Percentiles rank a stretch among this genome's conserved stretches.
Evolutionary conservation across 768 basidiomycete genomes (phyloP).

Genomic region (Solioccasus polychromus): DNA sequence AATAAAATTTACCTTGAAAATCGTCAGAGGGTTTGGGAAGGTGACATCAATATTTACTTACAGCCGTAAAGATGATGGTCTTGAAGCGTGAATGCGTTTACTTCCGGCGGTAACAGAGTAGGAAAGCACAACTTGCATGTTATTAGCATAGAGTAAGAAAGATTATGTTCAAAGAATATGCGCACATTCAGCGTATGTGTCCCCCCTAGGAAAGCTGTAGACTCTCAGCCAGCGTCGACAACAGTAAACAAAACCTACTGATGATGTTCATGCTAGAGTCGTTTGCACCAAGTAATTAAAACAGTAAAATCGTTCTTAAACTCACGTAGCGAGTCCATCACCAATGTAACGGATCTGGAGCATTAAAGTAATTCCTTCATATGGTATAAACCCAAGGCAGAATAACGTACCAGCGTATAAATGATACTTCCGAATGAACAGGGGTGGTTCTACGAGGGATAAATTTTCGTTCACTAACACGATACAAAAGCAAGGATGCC

Average conservation of each 20-base stretch:
- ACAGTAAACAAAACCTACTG: not conserved
- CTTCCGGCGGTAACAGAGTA: not conserved
- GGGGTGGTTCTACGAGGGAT: conserved; percentile 2
- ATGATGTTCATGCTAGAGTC: conserved; percentile 11
- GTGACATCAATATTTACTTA: not conserved
- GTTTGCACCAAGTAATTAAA: not conserved
- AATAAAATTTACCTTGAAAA: conserved; percentile 4
- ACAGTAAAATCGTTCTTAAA: not conserved
- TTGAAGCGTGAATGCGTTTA: not conserved
- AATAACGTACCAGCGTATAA: conserved; percentile 21
- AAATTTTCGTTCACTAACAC: not conserved
- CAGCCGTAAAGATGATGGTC: conserved; percentile 2
- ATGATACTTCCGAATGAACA: conserved; percentile 15
- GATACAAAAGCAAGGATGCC: not conserved
- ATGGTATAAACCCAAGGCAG: not conserved
- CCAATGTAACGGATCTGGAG: conserved; percentile 26
- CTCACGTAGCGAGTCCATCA: conserved; percentile 19
- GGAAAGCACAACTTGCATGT: conserved; percentile 14
- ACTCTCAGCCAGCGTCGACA: not conserved
- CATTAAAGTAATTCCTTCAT: not conserved
- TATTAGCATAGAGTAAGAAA: not conserved
- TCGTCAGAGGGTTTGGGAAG: not conserved
- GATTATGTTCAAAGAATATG: not conserved
- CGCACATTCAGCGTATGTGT: conserved; percentile 8
- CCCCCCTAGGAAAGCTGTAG: conserved; percentile 14